These are phyloP conservation scores for Emergomyces pasteurianus DNA, from an alignment of 2,329 filamentous ascomycete species.

Conservation along the genomic window DNA sequence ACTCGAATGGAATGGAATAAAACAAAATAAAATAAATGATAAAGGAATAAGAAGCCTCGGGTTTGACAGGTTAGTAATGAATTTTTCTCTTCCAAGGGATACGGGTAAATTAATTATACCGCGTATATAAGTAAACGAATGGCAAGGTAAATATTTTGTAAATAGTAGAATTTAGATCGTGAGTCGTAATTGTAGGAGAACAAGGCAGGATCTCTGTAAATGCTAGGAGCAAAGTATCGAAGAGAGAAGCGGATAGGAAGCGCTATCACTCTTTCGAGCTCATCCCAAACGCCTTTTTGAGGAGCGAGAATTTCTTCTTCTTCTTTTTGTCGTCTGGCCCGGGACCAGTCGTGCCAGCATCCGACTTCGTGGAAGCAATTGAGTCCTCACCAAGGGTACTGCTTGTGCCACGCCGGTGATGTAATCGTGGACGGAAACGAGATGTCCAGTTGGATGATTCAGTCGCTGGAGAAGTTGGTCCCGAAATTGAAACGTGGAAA, in stretches of 20 bases:
- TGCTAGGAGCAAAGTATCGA: not conserved
- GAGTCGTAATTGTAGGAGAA: not conserved
- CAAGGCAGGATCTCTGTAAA: not conserved
- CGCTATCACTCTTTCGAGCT: slow-evolving; percentile 8
- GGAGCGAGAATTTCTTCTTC: slow-evolving; percentile 35
- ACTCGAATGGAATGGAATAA: not conserved
- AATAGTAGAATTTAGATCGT: not conserved
- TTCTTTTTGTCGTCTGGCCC: slow-evolving; percentile 26
- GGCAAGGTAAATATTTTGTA: not conserved
- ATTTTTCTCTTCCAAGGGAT: too few species aligned
- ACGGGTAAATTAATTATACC: slow-evolving; percentile 1
- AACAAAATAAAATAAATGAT: too few species aligned
- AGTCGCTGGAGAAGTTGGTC: not conserved
- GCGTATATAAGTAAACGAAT: not conserved
- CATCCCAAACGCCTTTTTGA: slow-evolving; percentile 35
- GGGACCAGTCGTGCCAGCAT: slow-evolving; percentile 18
- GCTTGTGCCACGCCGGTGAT: slow-evolving; percentile 2
- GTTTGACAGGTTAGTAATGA: not conserved
- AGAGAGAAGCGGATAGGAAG: too few species aligned
- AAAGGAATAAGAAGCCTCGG: not conserved
- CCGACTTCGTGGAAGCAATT: not conserved
- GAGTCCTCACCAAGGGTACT: slow-evolving; percentile 1
- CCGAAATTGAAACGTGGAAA: not conserved
- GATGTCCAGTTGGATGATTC: slow-evolving; percentile 7
- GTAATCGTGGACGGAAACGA: slow-evolving; percentile 5